Evolutionary conservation across 352 stramenopile genomes (phyloP), one percentile per base, ranked within the genome.

Genomic region (Phytophthora multivora): DNA sequence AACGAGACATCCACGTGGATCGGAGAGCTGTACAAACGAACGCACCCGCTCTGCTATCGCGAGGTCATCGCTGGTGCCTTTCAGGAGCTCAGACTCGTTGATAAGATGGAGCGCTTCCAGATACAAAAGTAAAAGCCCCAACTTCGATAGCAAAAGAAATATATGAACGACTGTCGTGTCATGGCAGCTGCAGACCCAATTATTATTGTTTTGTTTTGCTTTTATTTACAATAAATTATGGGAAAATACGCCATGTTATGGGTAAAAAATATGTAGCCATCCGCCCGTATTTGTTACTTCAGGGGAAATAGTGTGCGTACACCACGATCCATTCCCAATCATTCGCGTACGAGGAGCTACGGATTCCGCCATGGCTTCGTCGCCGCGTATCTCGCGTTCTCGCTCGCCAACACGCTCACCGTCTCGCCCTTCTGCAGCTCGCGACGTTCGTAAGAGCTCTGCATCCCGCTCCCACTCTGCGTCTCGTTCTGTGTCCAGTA

Each of bases 41-140:
- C 68, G 12, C 79, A 90, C 43, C 80, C 78, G 1, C 63, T 66
- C 1, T 80, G 67, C 66, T 90, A 88, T 55, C 72, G 77, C 2
- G 73, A 87, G 0, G 62, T 86, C 39, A 86, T 90, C 48, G 35
- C 45, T 16, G 43, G 35, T 9, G 78, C 76, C 4, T 74, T 90
- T 26, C 47, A 82, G 15, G 70, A 74, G n/a, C 67, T 87, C 4
- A 68, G 69, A 33, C 50, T 58, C 0, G 21, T 52, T 15, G 38
- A 60, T 51, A 86, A 88, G 56, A 75, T 78, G 60, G 45, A 66
- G 49, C 49, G 61, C 9, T 69, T 69, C 42, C 50, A 57, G 33
- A 63, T 65, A 52, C 51, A 63, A 55, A 60, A 63, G 40, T 53
- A 59, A 12, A 18, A 23, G 9, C 6, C 13, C 15, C 21, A 18